Evolutionary conservation across 306 rosid genomes (phyloP).

Genomic region (Sophora flavescens): DNA sequence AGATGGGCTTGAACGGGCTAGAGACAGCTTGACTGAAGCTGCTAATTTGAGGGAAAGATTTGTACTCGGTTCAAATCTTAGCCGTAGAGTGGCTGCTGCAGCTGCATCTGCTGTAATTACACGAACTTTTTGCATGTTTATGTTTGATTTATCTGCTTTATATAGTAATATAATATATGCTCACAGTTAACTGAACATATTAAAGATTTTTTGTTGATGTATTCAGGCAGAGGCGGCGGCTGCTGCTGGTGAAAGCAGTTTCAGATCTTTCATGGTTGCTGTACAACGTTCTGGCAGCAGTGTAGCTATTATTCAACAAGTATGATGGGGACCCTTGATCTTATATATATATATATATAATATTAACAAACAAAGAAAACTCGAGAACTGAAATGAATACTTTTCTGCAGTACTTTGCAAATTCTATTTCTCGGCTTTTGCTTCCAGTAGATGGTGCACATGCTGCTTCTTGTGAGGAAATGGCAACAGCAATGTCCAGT

Average conservation of each 20-base stretch:
- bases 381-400: slow-evolving; percentile 43
- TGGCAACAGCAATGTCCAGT: slow-evolving; percentile 98
- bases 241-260: slow-evolving; percentile 99
- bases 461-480: slow-evolving; percentile 99
- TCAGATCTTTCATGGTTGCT: slow-evolving; percentile 99
- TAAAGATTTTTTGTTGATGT: slow-evolving; percentile 52
- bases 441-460: slow-evolving; percentile 99
- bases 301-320: slow-evolving; percentile 99
- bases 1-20: slow-evolving; percentile 97
- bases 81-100: slow-evolving; percentile 99
- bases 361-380: slow-evolving; percentile 9
- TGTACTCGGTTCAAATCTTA: slow-evolving; percentile 78
- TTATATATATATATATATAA: no score
- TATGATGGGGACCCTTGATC: slow-evolving; percentile 49
- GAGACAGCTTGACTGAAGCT: slow-evolving; percentile 94
- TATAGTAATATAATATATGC: slow-evolving; percentile 11
- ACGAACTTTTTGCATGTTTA: slow-evolving; percentile 43
- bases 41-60: slow-evolving; percentile 95
- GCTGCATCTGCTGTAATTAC: slow-evolving; percentile 93
- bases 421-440: slow-evolving; percentile 95
- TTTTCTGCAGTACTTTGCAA: slow-evolving; percentile 81
- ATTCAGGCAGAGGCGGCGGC: slow-evolving; percentile 99
- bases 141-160: slow-evolving; percentile 38
- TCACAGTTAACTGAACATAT: slow-evolving; percentile 41
- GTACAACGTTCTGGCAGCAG: slow-evolving; percentile 99